These are phyloP conservation scores for Senna tora DNA, from an alignment of 306 rosid genomes.

Conservation along the genomic window DNA sequence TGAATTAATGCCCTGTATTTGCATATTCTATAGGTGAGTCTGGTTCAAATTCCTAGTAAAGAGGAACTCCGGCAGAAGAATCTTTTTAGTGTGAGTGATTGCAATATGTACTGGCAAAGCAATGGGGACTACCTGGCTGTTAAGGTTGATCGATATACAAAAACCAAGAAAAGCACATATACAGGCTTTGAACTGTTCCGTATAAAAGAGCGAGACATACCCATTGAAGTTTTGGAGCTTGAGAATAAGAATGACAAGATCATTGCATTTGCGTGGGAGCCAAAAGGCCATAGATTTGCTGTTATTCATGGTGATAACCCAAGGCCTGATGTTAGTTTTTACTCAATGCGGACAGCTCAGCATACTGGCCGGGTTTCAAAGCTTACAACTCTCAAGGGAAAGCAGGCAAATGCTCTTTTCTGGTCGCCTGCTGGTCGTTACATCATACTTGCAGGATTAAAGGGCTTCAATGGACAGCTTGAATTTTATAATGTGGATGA, in stretches of 20 bases:
- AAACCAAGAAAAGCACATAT: conserved; percentile 72
- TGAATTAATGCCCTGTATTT: background rate
- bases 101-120: conserved; percentile 88
- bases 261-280: conserved; percentile 79
- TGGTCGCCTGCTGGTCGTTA: conserved; percentile 76
- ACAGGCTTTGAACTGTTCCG: conserved; percentile 82
- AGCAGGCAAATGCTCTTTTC: conserved; percentile 78
- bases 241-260: conserved; percentile 80
- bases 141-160: conserved; percentile 74
- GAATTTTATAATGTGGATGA: conserved; percentile 79
- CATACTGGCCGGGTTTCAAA: conserved; percentile 62
- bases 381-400: conserved; percentile 72
- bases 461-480: conserved; percentile 69
- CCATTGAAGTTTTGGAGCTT: conserved; percentile 74
- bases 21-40: conserved; percentile 59
- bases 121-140: conserved; percentile 83
- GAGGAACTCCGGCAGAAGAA: conserved; percentile 76
- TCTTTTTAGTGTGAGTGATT: conserved; percentile 78
- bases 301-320: conserved; percentile 79
- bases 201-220: conserved; percentile 70
- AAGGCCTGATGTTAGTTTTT: conserved; percentile 70
- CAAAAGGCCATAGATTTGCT: conserved; percentile 77
- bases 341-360: conserved; percentile 61
- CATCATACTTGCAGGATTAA: conserved; percentile 71
- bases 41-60: conserved; percentile 71